Evolutionary conservation across 1,284 basidiomycete genomes (phyloP), one percentile per base, ranked within the genome.

Genomic region (Cutaneotrichosporon cutaneum): DNA sequence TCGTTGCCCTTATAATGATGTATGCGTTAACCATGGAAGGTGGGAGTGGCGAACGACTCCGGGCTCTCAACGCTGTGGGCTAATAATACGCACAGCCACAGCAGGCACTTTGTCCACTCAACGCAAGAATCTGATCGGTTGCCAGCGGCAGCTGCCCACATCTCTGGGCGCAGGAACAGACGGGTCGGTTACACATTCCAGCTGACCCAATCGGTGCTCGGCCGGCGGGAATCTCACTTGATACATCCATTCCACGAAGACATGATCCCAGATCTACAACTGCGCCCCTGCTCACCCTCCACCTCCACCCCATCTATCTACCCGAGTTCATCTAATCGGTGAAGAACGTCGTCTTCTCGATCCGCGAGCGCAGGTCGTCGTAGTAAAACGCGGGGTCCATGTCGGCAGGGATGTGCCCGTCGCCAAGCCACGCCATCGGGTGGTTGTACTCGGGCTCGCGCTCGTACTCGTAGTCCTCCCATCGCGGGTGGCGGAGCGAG

Each of bases 391-490:
- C 64, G 1, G 64, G 64, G 26, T 65, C 60, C 26, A 58, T n/a
- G 22, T 59, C 22, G n/a, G 52, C 26, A 1, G 64, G 51, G 9
- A 65, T 54, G 55, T 65, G 53, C 30, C 64, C 64, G 33, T 65
- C 53, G 33, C 64, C 64, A 13, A 65, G 61, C 64, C 64, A 65
- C 26, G 45, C 42, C 64, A 65, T 62, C 4, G 44, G 10, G 42
- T 62, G 33, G 8, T 50, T 26, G 58, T 62, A 65, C 7, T 48
- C 58, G 1, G 51, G 32, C 4, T 30, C 30, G 36, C 61, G 58
- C 55, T 63, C 61, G 48, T 61, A 61, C 4, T 71, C 65, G 51
- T 60, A 77, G 57, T 77, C 76, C 61, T 77, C 76, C 72, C 72
- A 77, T 0, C 75, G 65, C 0, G 73, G 72, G 39, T 75, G 11